Percentiles rank a stretch among this genome's conserved stretches.
phyloP scores from a whole-genome alignment of 1,284 basidiomycete genomes.

The Boletellus deceptivus region DNA sequence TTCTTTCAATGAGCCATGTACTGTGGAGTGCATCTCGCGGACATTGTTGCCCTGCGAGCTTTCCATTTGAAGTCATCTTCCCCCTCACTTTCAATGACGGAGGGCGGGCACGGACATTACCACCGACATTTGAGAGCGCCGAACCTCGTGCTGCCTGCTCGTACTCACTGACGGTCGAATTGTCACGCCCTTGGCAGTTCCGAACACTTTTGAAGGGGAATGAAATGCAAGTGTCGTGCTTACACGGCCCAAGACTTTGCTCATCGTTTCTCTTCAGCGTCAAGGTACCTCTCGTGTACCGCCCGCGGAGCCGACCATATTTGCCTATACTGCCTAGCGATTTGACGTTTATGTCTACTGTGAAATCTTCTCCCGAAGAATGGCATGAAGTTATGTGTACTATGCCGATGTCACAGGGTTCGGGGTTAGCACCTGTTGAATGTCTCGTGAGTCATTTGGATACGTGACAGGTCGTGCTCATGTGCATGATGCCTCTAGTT shows the following conservation, averaged over 20 bases:
- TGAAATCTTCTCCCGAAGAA: constrained; percentile 33
- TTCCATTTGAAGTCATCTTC: constrained; percentile 22
- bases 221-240: constrained; percentile 17
- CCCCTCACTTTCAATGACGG: constrained; percentile 28
- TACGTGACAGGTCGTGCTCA: background rate
- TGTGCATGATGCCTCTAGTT: constrained; percentile 15
- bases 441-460: constrained; percentile 26
- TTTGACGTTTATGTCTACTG: constrained; percentile 27
- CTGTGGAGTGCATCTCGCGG: constrained; percentile 20
- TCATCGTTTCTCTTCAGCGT: constrained; percentile 16
- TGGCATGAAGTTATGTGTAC: constrained; percentile 30
- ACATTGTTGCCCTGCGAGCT: constrained; percentile 20
- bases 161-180: constrained; percentile 26
- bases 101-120: constrained; percentile 16
- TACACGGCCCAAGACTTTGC: background rate
- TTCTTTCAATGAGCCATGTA: constrained; percentile 20
- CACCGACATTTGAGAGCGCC: constrained; percentile 25
- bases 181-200: constrained; percentile 23
- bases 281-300: constrained; percentile 25
- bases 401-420: constrained; percentile 21
- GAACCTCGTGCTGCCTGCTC: constrained; percentile 16
- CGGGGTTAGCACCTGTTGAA: constrained; percentile 21
- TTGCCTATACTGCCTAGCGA: constrained; percentile 27
- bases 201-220: constrained; percentile 19
- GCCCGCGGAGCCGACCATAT: constrained; percentile 24